Conservation (phyloP, 345 rosid genomes). For the rapeseed (Brassica napus) region Da-Ae NC_063437.1:19270501-19271000, state of each 20-base stretch:
- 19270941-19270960: neutral
- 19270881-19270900: neutral
- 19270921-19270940: neutral
- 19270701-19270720: neutral
- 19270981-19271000: neutral
- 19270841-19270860: neutral
- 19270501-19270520: constrained; percentile 36
- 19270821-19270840: neutral
- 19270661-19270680: neutral
- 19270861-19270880: neutral
- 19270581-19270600: constrained; percentile 25
- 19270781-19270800: neutral
- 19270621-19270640: neutral
- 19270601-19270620: neutral
- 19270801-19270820: neutral
- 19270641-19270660: neutral
- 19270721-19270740: neutral
- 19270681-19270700: neutral
- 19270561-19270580: constrained; percentile 2
- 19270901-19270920: neutral
- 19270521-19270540: constrained; percentile 15
- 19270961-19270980: neutral
- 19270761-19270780: neutral
- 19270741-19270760: neutral
- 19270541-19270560: constrained; percentile 10